These are phyloP conservation scores for Apophysomyces elegans DNA, from an alignment of 371 early-diverging fungal species.

Conservation along the genomic window DNA sequence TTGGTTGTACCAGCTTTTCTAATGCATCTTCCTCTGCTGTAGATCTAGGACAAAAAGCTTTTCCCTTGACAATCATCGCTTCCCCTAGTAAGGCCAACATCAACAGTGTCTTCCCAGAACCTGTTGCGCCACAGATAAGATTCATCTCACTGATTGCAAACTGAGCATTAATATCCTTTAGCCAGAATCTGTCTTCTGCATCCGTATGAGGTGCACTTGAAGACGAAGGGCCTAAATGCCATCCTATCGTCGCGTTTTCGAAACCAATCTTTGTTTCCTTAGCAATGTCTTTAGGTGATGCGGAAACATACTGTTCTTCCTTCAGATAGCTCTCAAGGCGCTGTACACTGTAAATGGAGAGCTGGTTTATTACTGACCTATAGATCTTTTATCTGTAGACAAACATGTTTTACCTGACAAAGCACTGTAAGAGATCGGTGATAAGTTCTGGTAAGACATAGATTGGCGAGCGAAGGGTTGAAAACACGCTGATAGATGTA, in stretches of 20 bases:
- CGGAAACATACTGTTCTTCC: too few relatives aligned
- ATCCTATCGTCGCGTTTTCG: slow-evolving; percentile 51
- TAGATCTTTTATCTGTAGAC: too few relatives aligned
- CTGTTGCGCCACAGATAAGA: slow-evolving; percentile 69
- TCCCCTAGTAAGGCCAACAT: slow-evolving; percentile 71
- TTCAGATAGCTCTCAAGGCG: too few relatives aligned
- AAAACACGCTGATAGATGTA: slow-evolving; percentile 63
- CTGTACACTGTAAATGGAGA: too few relatives aligned
- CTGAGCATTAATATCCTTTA: slow-evolving; percentile 46
- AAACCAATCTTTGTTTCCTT: slow-evolving; percentile 55
- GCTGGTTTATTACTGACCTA: too few relatives aligned
- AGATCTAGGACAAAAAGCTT: slow-evolving; percentile 45
- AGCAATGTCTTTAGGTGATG: slow-evolving; percentile 14
- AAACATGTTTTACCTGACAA: slow-evolving; percentile 28
- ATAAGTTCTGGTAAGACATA: slow-evolving; percentile 60
- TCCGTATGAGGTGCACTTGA: slow-evolving; percentile 31
- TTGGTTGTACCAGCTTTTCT: slow-evolving; percentile 12
- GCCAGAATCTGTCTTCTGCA: slow-evolving; percentile 16
- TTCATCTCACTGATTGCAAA: slow-evolving; percentile 64
- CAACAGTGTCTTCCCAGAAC: slow-evolving; percentile 68
- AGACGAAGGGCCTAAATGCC: slow-evolving; percentile 33
- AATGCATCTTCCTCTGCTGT: slow-evolving; percentile 17
- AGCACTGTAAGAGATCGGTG: slow-evolving; percentile 41
- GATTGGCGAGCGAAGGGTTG: slow-evolving; percentile 56
- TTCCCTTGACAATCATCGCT: slow-evolving; percentile 46